Conservation (phyloP, 345 rosid species). For the Corchorus olitorius region DNA sequence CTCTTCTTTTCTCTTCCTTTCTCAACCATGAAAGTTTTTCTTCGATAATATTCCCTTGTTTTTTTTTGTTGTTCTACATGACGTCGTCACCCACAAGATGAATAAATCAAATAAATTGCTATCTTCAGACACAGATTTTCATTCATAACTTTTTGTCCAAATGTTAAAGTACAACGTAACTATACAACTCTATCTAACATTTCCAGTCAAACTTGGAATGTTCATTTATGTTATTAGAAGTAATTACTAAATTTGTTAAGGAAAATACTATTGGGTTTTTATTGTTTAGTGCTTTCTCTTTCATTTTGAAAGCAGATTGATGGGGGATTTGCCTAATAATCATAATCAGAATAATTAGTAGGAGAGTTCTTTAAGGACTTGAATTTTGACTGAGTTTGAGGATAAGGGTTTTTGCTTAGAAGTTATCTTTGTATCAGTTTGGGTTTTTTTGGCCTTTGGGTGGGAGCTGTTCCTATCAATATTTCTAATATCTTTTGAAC, state of each 20-base stretch:
- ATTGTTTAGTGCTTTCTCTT: not conserved
- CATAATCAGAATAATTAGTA: not conserved
- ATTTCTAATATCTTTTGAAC: not conserved
- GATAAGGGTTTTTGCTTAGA: not conserved
- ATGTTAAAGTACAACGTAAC: not conserved
- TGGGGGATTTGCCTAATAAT: not conserved
- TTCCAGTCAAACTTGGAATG: not conserved
- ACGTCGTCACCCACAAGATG: not conserved
- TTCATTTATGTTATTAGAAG: not conserved
- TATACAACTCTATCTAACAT: not conserved
- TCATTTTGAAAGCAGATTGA: not conserved
- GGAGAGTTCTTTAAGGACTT: conserved; percentile 10
- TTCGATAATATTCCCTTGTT: not conserved
- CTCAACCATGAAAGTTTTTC: not conserved
- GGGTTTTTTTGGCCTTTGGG: no score
- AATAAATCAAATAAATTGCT: not conserved
- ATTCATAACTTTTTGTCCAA: not conserved
- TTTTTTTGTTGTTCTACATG: not conserved
- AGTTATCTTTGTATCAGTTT: not conserved
- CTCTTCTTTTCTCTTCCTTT: not conserved
- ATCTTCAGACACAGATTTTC: not conserved
- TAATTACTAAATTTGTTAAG: not conserved
- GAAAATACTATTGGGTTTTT: not conserved
- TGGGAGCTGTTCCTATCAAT: not conserved
- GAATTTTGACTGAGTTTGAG: conserved; percentile 10